Conservation (phyloP, 2,329 filamentous ascomycete genomes). For the Cercospora sojina region DNA sequence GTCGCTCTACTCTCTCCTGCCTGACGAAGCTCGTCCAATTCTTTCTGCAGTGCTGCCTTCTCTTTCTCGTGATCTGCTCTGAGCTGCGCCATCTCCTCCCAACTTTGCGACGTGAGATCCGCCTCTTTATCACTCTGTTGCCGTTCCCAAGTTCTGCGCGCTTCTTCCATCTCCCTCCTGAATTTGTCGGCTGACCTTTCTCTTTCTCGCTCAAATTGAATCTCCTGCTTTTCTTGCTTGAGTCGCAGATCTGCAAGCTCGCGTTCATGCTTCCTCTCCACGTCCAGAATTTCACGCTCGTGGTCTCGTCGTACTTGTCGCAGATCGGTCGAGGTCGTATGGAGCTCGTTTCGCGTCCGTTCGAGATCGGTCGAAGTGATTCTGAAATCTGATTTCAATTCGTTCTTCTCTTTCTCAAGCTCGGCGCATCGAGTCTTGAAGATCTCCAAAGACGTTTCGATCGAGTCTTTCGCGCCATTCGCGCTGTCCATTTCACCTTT, state of each 20-base stretch:
- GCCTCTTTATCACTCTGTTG: conserved; percentile 56
- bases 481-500: conserved; percentile 70
- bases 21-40: conserved; percentile 51
- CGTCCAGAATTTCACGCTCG: conserved; percentile 35
- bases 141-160: conserved; percentile 43
- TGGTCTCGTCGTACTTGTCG: conserved; percentile 37
- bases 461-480: conserved; percentile 63
- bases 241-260: conserved; percentile 29
- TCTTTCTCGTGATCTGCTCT: conserved; percentile 64
- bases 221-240: conserved; percentile 34
- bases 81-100: conserved; percentile 66
- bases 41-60: conserved; percentile 60
- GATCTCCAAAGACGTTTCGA: conserved; percentile 72
- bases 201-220: conserved; percentile 40
- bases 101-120: conserved; percentile 59
- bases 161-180: conserved; percentile 52
- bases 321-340: conserved; percentile 36
- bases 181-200: conserved; percentile 58
- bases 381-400: conserved; percentile 54
- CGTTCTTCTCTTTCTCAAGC: conserved; percentile 33
- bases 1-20: conserved; percentile 58
- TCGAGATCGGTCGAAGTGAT: conserved; percentile 66
- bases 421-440: conserved; percentile 63
- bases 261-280: conserved; percentile 33
- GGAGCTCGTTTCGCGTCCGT: conserved; percentile 36